Percentiles rank a stretch among this genome's conserved stretches.
These are phyloP conservation scores for Alopecurus myosuroides DNA, from an alignment of 176 grass and related monocot genomes.

Conservation along the genomic window DNA sequence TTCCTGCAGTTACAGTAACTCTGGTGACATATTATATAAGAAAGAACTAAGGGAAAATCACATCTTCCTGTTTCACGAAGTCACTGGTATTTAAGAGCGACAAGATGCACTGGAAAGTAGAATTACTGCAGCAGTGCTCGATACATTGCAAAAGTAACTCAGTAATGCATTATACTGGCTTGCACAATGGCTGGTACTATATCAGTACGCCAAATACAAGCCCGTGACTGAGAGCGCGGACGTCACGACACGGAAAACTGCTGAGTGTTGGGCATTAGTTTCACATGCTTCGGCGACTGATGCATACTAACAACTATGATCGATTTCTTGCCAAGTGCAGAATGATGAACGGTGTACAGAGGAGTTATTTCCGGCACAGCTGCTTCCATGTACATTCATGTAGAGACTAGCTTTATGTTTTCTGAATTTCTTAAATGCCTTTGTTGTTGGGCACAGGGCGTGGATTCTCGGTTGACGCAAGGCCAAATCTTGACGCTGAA, in stretches of 20 bases:
- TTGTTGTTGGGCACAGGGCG: neutral
- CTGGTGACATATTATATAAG: neutral
- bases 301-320: neutral
- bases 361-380: neutral
- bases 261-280: neutral
- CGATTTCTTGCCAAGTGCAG: neutral
- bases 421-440: neutral
- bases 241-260: neutral
- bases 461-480: too few species aligned
- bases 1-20: constrained; percentile 48
- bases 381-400: neutral
- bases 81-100: neutral
- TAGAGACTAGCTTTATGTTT: neutral
- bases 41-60: neutral
- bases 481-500: neutral
- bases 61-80: neutral
- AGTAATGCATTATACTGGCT: neutral
- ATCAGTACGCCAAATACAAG: neutral
- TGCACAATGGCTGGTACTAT: neutral
- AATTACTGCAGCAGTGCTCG: neutral
- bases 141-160: neutral
- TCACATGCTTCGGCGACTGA: neutral
- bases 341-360: neutral
- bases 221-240: neutral
- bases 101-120: neutral